Evolutionary conservation across 75 land plant genomes (phyloP).

Genomic region (Selaginella tamariscina): DNA sequence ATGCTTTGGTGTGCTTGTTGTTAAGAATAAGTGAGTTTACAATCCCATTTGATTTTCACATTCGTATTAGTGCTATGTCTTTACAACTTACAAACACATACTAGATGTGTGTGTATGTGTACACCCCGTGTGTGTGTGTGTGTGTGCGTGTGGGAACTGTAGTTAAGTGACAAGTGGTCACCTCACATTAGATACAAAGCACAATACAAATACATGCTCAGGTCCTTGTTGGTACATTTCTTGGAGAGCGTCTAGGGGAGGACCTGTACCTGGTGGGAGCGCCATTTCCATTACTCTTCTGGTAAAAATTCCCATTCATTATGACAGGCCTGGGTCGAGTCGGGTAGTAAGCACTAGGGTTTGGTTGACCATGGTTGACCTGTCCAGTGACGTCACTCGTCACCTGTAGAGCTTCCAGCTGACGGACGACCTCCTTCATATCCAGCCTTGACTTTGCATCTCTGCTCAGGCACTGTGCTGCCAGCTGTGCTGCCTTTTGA

Average conservation of each 20-base stretch:
- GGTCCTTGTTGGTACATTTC: no score
- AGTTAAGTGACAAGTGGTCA: no score
- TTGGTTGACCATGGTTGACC: not conserved
- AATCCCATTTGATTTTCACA: no score
- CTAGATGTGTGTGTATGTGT: no score
- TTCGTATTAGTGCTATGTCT: no score
- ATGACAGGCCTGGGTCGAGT: not conserved
- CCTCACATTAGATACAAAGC: no score
- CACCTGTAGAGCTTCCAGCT: conserved; percentile 1
- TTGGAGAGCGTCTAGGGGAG: no score
- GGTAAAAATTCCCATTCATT: not conserved
- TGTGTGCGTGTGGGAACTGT: no score
- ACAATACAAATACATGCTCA: no score
- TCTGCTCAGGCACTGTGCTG: not conserved
- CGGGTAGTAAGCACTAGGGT: not conserved
- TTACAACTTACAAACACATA: no score
- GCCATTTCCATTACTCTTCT: not conserved
- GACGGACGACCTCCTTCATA: not conserved
- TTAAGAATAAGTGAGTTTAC: conserved; percentile 37
- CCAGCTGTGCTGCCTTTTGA: conserved; percentile 3
- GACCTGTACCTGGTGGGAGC: no score
- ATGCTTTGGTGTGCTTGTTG: conserved; percentile 62
- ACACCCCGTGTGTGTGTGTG: no score
- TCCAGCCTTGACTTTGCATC: conserved; percentile 9
- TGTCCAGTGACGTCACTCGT: conserved; percentile 10